Conservation (phyloP, 2,329 filamentous ascomycete genomes). For the Ceratocystis destructans region DNA sequence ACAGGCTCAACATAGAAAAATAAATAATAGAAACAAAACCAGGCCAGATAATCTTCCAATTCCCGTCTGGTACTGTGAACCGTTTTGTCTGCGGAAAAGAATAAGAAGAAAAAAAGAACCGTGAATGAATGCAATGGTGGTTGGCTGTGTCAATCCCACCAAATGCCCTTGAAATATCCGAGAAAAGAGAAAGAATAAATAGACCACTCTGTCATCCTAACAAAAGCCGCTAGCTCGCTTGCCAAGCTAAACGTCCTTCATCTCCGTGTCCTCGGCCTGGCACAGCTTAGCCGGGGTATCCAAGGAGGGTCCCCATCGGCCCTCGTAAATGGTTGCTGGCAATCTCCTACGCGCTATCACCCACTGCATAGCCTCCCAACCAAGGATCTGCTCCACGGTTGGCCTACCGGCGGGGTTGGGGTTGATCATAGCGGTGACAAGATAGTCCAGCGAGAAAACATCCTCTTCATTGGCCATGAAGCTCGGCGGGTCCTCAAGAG, state of each 20-base stretch:
- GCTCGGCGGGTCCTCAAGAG: constrained; percentile 51
- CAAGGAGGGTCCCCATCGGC: constrained; percentile 74
- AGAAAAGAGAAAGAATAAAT: neutral
- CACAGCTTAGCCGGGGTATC: neutral
- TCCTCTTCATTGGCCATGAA: constrained; percentile 79
- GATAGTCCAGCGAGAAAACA: constrained; percentile 61
- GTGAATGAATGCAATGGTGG: neutral
- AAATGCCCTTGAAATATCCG: neutral
- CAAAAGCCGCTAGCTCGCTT: too few relatives aligned
- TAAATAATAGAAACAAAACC: constrained; percentile 7
- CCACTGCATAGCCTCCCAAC: constrained; percentile 64
- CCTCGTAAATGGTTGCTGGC: constrained; percentile 90
- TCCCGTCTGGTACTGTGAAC: constrained; percentile 18
- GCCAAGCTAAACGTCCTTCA: constrained; percentile 40
- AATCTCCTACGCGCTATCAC: constrained; percentile 62
- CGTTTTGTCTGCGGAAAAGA: neutral
- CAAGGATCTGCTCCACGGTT: constrained; percentile 57
- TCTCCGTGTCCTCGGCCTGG: constrained; percentile 47
- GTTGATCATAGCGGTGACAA: constrained; percentile 80
- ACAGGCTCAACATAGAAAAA: constrained; percentile 7
- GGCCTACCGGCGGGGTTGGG: constrained; percentile 63
- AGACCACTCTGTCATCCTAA: too few relatives aligned
- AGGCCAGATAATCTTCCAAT: constrained; percentile 10
- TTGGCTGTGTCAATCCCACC: constrained; percentile 3
- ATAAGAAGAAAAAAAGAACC: constrained; percentile 11